Conservation (phyloP, 257 asterid genomes). For the Nyctanthes arbortristis region DNA sequence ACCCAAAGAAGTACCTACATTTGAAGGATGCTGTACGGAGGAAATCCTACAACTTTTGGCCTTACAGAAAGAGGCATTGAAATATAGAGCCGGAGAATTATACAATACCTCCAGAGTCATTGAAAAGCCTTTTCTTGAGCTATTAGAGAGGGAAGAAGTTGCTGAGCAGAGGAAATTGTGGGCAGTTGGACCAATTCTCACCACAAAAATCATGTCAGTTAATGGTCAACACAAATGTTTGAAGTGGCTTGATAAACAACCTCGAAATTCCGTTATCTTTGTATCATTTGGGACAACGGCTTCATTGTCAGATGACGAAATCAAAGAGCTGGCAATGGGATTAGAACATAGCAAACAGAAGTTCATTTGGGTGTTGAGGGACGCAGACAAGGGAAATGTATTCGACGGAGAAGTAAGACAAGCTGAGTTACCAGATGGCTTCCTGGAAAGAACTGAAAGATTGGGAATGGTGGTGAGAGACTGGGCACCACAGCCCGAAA, state of each 20-base stretch:
- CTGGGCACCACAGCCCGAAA: constrained; percentile 52
- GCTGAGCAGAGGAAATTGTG: constrained; percentile 28
- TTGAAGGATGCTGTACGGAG: constrained; percentile 2
- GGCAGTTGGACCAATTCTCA: constrained; percentile 48
- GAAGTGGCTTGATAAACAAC: constrained; percentile 43
- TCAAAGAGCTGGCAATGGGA: constrained; percentile 39
- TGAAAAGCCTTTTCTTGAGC: constrained; percentile 35
- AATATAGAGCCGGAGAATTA: constrained; percentile 27
- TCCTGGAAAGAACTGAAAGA: constrained; percentile 32
- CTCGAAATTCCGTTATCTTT: constrained; percentile 39
- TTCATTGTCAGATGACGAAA: constrained; percentile 33
- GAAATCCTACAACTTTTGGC: neutral
- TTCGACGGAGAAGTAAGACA: constrained; percentile 21
- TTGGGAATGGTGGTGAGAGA: constrained; percentile 39
- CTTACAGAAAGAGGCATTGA: constrained; percentile 19
- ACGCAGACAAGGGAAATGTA: constrained; percentile 41
- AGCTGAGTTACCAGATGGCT: constrained; percentile 32
- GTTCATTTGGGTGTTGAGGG: constrained; percentile 50
- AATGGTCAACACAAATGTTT: constrained; percentile 28
- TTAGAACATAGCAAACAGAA: constrained; percentile 41
- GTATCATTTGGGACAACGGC: constrained; percentile 43
- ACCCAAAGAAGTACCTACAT: constrained; percentile 10
- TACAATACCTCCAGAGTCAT: constrained; percentile 34
- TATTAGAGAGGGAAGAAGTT: constrained; percentile 24
- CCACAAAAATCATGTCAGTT: constrained; percentile 11